phyloP scores from a whole-genome alignment of 768 basidiomycete genomes.

The Xerocomus brunneocitrinus region DNA sequence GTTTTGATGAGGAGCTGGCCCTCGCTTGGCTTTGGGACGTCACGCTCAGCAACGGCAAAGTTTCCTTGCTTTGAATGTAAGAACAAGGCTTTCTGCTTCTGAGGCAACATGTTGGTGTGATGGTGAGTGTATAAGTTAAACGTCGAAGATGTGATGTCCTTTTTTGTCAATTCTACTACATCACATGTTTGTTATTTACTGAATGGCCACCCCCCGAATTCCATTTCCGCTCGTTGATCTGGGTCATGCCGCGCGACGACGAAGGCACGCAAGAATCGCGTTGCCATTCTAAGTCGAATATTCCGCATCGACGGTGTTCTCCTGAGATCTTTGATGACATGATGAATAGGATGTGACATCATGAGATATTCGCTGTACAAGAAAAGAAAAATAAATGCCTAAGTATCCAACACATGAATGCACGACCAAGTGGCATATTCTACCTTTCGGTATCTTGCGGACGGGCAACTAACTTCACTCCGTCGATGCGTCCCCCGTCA shows the following conservation, averaged over 20 bases:
- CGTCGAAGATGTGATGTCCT: neutral
- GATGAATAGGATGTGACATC: constrained; percentile 14
- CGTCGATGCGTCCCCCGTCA: constrained; percentile 39
- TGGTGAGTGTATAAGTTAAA: constrained; percentile 14
- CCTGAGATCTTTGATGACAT: constrained; percentile 23
- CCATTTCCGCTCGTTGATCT: constrained; percentile 24
- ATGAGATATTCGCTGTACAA: constrained; percentile 21
- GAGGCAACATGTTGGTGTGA: constrained; percentile 14
- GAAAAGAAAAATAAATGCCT: constrained; percentile 22
- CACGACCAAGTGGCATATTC: constrained; percentile 17
- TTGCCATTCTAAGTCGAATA: constrained; percentile 29
- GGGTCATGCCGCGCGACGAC: constrained; percentile 29
- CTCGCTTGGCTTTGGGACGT: constrained; percentile 31
- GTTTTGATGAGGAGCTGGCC: constrained; percentile 42
- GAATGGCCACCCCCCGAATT: constrained; percentile 29
- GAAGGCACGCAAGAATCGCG: constrained; percentile 27
- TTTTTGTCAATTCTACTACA: constrained; percentile 11
- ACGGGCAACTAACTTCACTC: constrained; percentile 40
- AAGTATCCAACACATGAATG: constrained; percentile 15
- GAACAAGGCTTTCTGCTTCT: constrained; percentile 29
- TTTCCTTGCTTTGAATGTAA: constrained; percentile 25
- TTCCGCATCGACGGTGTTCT: constrained; percentile 31
- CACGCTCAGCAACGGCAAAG: constrained; percentile 26
- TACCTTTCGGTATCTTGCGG: constrained; percentile 43
- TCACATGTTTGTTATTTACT: constrained; percentile 24